Base-by-base conservation (phyloP, 1,139 yeast species). In the Saccharomycopsis hybrid region DNA sequence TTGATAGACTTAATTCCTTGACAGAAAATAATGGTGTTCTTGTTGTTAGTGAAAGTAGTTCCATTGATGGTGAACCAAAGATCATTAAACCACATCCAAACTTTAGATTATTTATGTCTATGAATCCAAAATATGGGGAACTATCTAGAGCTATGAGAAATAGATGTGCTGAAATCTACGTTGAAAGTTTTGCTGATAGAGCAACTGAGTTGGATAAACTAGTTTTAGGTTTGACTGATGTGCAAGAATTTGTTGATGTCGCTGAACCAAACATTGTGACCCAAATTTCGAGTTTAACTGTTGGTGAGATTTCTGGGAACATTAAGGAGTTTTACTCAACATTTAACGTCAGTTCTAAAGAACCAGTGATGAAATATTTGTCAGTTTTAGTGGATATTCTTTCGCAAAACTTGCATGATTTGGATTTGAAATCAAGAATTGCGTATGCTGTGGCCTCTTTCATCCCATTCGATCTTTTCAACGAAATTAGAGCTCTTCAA, bases 141-240 rank as follows among this genome's bases (percentile, higher is more conserved):
- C 75, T 94, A 24, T 92, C 98, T 0, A 73, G 99, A 57, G 98
- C 99, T 0, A 94, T 94, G 99, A 76, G 99, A 63, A 94, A 94
- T 63, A 80, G 99, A 74, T 95, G 97, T 55, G 82, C 90, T 43
- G 99, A 94, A 63, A 69, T 94, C 2, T 90, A 62, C 61, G 58
- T 90, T 59, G 85, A 78, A 0, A 62, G 73, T 0, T 62, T 88
- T 41, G 64, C 66, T 0, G 61, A 55, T 0, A 72, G 96, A 53
- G 71, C 79, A 0, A 70, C 92, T 0, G 41, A 54, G 0, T 76
- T 74, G 60, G 96, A 87, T 58, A 62, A 58, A 43, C 50, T 64
- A 9, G 41, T 59, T n/a, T 32, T 62, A 27, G 61, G 60, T 2
- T 39, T 44, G 29, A 18, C 43, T 3, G 29, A 39, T 5, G n/a